These are phyloP conservation scores for Leptoxyphium fumago DNA, from an alignment of 2,329 filamentous ascomycete species.

Conservation along the genomic window DNA sequence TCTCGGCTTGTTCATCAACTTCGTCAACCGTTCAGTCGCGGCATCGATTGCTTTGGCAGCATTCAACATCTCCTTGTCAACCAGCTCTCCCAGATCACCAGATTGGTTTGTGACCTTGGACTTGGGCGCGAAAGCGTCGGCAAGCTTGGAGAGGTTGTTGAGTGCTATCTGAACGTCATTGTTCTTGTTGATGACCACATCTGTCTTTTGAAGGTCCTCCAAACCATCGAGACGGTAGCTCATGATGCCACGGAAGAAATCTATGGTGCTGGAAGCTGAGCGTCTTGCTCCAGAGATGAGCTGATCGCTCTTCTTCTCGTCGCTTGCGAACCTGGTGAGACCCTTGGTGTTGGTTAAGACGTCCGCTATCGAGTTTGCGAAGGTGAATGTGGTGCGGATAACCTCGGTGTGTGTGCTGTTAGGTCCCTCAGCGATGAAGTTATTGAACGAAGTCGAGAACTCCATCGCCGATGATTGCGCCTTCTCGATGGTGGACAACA, in stretches of 20 bases:
- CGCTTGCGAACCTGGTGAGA: slow-evolving; percentile 77
- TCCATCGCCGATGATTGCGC: slow-evolving; percentile 88
- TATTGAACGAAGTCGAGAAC: slow-evolving; percentile 96
- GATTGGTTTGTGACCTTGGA: slow-evolving; percentile 65
- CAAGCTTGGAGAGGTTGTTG: slow-evolving; percentile 83
- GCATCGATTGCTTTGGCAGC: slow-evolving; percentile 92
- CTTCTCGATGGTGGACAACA: slow-evolving; percentile 94
- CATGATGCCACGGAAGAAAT: slow-evolving; percentile 87
- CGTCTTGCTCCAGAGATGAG: slow-evolving; percentile 69
- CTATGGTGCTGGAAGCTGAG: slow-evolving; percentile 73
- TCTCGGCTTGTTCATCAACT: slow-evolving; percentile 89
- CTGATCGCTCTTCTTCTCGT: slow-evolving; percentile 86
- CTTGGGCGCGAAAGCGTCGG: slow-evolving; percentile 81
- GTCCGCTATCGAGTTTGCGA: slow-evolving; percentile 80
- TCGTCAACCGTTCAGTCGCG: slow-evolving; percentile 74
- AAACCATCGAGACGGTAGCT: slow-evolving; percentile 87
- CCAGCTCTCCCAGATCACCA: slow-evolving; percentile 83
- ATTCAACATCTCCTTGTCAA: slow-evolving; percentile 82
- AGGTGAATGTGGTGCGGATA: slow-evolving; percentile 82
- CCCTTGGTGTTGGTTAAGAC: slow-evolving; percentile 95
- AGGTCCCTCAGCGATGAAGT: slow-evolving; percentile 92
- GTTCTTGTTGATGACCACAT: slow-evolving; percentile 95
- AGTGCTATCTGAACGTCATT: slow-evolving; percentile 90
- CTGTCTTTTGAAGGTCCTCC: slow-evolving; percentile 82
- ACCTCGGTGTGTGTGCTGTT: slow-evolving; percentile 81